A percentile compares a stretch with the other conserved stretches of the same genome.
Conservation (phyloP, 2,329 filamentous ascomycete species). For the Reticulascus tulasneorum region DNA sequence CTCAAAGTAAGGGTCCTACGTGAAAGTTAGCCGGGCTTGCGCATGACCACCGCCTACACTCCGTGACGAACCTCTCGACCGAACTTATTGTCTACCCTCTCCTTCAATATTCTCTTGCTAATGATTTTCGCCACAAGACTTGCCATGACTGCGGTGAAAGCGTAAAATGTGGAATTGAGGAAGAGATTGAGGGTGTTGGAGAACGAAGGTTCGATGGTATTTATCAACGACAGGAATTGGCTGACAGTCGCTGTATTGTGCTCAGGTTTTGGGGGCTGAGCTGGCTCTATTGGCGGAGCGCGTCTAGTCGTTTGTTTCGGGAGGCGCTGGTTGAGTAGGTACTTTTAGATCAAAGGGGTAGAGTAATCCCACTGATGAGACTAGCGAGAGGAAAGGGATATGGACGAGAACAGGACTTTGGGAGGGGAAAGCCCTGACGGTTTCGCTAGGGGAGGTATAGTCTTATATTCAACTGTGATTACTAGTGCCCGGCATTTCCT, state of each 20-base stretch:
- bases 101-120: constrained; percentile 53
- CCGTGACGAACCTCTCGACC: constrained; percentile 44
- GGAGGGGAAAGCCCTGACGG: too few species aligned
- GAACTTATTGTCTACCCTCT: constrained; percentile 54
- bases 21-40: constrained; percentile 23
- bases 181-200: constrained; percentile 12
- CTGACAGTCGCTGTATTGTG: too few species aligned
- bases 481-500: too few species aligned
- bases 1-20: constrained; percentile 87
- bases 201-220: too few species aligned
- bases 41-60: constrained; percentile 7
- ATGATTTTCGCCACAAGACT: constrained; percentile 50
- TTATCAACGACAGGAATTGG: too few species aligned
- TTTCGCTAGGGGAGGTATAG: too few species aligned
- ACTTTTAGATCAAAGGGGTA: background rate
- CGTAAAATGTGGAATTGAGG: constrained; percentile 12
- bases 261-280: too few species aligned
- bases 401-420: background rate
- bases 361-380: too few species aligned
- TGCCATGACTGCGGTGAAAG: constrained; percentile 40
- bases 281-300: too few species aligned
- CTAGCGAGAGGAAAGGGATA: too few species aligned
- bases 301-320: background rate
- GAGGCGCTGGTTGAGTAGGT: background rate
- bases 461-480: too few species aligned